Conservation (phyloP, 1,139 yeast species). For the Candida sanyaensis region DNA sequence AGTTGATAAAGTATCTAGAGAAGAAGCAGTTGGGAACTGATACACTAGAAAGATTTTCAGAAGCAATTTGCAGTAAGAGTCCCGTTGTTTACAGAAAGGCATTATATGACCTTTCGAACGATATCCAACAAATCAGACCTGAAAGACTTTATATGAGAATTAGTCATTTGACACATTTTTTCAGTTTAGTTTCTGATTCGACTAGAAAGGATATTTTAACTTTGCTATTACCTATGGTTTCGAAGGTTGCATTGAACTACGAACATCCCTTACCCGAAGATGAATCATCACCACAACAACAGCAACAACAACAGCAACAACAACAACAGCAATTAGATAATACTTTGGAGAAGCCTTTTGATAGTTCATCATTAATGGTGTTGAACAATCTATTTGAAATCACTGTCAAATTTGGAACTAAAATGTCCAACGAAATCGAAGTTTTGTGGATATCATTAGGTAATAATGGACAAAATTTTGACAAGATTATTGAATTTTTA, state of each 20-base stretch:
- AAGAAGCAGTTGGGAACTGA: slow-evolving; percentile 48
- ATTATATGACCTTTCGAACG: slow-evolving; percentile 64
- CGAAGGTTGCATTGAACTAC: slow-evolving; percentile 66
- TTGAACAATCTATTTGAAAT: slow-evolving; percentile 81
- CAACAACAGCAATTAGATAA: background rate
- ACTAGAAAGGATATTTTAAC: slow-evolving; percentile 76
- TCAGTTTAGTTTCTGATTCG: slow-evolving; percentile 57
- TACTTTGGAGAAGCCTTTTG: slow-evolving; percentile 1
- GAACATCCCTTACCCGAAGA: slow-evolving; percentile 5
- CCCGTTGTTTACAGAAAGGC: slow-evolving; percentile 79
- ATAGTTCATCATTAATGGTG: slow-evolving; percentile 65
- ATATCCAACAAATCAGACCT: slow-evolving; percentile 53
- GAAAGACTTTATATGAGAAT: slow-evolving; percentile 62
- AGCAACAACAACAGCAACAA: too few relatives aligned
- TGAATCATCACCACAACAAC: background rate
- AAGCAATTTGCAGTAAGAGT: slow-evolving; percentile 64
- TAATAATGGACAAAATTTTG: slow-evolving; percentile 66
- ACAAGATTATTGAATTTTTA: slow-evolving; percentile 70
- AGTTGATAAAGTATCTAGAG: slow-evolving; percentile 59
- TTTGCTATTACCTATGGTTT: slow-evolving; percentile 88
- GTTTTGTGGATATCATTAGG: slow-evolving; percentile 95
- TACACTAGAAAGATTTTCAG: slow-evolving; percentile 49
- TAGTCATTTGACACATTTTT: slow-evolving; percentile 72
- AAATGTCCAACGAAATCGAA: slow-evolving; percentile 83
- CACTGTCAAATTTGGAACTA: slow-evolving; percentile 72